Percentiles rank a stretch among this genome's conserved stretches.
These are phyloP conservation scores for Aeschynomene evenia DNA, from an alignment of 306 rosid species.

Conservation along the genomic window DNA sequence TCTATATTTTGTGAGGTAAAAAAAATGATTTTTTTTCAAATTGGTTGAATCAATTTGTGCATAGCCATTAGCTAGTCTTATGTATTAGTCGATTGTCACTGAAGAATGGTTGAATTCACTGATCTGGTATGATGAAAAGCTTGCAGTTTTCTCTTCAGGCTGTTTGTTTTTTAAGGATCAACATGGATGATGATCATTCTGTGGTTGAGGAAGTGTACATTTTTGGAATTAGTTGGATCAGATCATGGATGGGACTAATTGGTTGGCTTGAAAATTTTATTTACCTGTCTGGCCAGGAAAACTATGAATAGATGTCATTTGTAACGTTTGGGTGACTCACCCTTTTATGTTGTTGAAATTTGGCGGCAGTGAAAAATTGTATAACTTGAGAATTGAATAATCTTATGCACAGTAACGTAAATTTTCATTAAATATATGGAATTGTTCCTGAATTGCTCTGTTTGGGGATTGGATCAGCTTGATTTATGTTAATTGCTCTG, in stretches of 20 bases:
- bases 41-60: neutral
- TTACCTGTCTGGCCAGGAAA: neutral
- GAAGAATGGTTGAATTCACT: neutral
- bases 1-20: neutral
- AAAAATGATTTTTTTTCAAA: constrained; percentile 2
- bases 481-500: neutral
- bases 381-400: neutral
- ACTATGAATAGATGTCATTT: neutral
- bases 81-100: neutral
- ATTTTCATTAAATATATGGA: neutral
- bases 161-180: constrained; percentile 2
- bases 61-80: neutral
- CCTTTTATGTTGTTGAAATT: neutral
- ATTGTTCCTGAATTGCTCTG: constrained; percentile 1
- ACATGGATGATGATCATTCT: neutral
- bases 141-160: neutral
- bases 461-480: constrained; percentile 16
- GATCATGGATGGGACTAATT: neutral
- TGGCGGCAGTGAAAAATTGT: neutral
- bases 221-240: neutral
- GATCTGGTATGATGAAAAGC: constrained; percentile 3
- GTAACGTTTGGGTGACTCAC: neutral
- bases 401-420: neutral
- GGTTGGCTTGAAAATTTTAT: neutral
- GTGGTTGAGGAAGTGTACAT: neutral